A percentile compares a stretch with the other conserved stretches of the same genome.
These are phyloP conservation scores for Metarhizium robertsii DNA, from an alignment of 2,329 filamentous ascomycete species.

Conservation along the genomic window DNA sequence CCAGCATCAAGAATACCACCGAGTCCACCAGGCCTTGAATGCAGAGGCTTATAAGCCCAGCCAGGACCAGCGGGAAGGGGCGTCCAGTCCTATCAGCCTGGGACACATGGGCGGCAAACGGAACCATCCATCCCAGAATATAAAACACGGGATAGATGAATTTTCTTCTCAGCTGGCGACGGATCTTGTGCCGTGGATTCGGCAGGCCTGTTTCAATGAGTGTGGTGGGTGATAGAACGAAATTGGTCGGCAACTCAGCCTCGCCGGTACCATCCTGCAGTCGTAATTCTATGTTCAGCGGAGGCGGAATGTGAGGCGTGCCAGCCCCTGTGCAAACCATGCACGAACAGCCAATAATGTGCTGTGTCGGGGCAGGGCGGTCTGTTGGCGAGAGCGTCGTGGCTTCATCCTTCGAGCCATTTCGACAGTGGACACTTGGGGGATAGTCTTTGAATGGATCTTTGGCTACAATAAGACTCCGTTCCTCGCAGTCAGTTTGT, in stretches of 20 bases:
- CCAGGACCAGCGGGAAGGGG: slow-evolving; percentile 46
- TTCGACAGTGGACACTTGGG: background rate
- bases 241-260: slow-evolving; percentile 6
- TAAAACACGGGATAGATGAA: slow-evolving; percentile 73
- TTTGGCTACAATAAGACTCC: background rate
- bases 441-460: background rate
- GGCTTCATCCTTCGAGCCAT: background rate
- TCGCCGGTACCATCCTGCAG: slow-evolving; percentile 5
- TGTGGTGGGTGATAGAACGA: slow-evolving; percentile 10
- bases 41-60: slow-evolving; percentile 48
- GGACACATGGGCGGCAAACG: slow-evolving; percentile 56
- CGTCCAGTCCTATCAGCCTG: slow-evolving; percentile 21
- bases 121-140: slow-evolving; percentile 61
- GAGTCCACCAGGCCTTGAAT: slow-evolving; percentile 61
- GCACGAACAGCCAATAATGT: background rate
- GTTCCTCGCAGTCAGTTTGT: background rate
- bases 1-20: slow-evolving; percentile 56
- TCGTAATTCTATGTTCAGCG: background rate
- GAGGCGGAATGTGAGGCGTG: background rate
- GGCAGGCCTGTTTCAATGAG: slow-evolving; percentile 19
- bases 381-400: background rate
- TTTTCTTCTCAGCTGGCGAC: slow-evolving; percentile 59
- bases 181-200: slow-evolving; percentile 44
- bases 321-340: background rate
- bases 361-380: background rate